Percentiles rank a stretch among this genome's conserved stretches.
Evolutionary conservation across 2,329 filamentous ascomycete genomes (phyloP).

Genomic region (Diaporthe eres): DNA sequence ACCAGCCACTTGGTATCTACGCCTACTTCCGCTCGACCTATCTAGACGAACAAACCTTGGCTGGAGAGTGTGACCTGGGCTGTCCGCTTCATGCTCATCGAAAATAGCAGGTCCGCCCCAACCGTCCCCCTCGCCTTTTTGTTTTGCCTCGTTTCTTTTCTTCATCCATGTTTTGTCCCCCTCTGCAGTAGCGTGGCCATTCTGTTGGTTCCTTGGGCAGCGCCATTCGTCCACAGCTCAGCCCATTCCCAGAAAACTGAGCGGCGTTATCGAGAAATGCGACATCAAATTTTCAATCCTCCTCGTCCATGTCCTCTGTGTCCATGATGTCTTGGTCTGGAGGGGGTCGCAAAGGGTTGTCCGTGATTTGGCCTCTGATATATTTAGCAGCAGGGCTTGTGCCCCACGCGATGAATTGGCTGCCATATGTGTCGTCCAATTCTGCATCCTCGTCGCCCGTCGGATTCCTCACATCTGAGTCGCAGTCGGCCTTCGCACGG

Average conservation of each 20-base stretch:
- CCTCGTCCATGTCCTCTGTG: too few relatives aligned
- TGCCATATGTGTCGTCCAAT: too few relatives aligned
- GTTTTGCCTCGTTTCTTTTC: background rate
- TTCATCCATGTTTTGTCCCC: background rate
- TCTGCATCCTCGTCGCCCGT: rapidly evolving
- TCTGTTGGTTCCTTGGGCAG: background rate
- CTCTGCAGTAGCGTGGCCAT: rapidly evolving
- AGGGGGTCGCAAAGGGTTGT: background rate
- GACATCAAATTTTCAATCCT: background rate
- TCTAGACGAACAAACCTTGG: background rate
- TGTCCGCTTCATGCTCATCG: background rate
- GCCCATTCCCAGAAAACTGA: background rate
- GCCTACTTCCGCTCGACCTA: background rate
- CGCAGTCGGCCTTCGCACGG: background rate
- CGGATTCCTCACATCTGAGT: rapidly evolving
- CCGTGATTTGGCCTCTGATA: background rate
- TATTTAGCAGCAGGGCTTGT: background rate
- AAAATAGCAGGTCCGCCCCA: background rate
- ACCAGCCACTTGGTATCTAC: background rate
- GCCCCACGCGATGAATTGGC: background rate
- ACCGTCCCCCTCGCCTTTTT: too few relatives aligned
- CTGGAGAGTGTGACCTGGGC: background rate
- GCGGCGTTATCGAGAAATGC: background rate
- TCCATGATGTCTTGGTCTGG: background rate
- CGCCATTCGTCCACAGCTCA: background rate